Base-by-base conservation (phyloP, 176 grass and related monocot genomes). In the Zizania latifolia region DNA sequence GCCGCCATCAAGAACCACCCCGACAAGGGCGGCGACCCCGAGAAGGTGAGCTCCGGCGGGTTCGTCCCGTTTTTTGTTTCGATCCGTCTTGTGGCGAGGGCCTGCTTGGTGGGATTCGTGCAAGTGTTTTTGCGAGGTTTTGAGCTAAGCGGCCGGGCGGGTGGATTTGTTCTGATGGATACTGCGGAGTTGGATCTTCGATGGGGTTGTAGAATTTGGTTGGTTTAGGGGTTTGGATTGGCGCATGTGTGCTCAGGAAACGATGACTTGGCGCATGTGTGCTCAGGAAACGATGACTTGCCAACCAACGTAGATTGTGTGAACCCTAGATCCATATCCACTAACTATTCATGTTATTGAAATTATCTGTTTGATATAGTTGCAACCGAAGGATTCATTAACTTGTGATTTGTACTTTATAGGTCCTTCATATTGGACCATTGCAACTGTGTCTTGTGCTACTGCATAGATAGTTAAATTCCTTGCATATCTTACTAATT, bases 1-100 rank as follows among this genome's bases (percentile, higher is more conserved):
- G 89, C 93, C 58, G 89, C 93, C 69, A 96, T 96, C 77, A 96
- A 96, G 89, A 96, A 92, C 81, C 93, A 96, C 53, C 93, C 93
- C 53, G 93, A 96, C 53, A 96, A 96, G 86, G 93, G 89, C 41
- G 93, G 93, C 10, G 89, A 96, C 80, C 93, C 93, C 0, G 93
- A 96, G 70, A 96, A 96, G 93, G 93, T 96, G 62, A 66, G 70
- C 31, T 15, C 10, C 2, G 2, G 4, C 16, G 10, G 34, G 17
- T 54, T 39, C 17, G 8, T 5, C 9, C 4, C 8, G 48, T 21
- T 12, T 15, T 15, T 29, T 1, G 21, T 3, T 9, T 34, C 68
- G 75, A 85, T 69, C 68, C 50, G 50, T 65, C 2, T 0, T 15
- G 30, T 14, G 40, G 54, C 3, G n/a, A 0, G 12, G 41, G 39